A percentile compares a stretch with the other conserved stretches of the same genome.
These are phyloP conservation scores for Gynostemma pentaphyllum DNA, from an alignment of 306 rosid genomes.

Conservation along the genomic window DNA sequence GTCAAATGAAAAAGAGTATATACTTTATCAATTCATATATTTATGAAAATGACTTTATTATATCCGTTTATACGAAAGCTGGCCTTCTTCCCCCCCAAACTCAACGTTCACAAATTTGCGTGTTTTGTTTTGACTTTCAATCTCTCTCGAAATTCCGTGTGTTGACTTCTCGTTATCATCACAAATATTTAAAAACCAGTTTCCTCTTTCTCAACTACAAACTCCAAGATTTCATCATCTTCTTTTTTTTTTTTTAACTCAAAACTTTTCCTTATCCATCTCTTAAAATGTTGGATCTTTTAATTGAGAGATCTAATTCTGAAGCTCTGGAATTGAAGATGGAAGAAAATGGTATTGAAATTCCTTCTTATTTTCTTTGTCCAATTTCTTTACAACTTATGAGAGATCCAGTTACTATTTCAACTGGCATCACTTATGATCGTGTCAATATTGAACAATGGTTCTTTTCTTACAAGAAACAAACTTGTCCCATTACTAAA, in stretches of 20 bases:
- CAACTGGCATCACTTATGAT: conserved; percentile 76
- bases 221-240: background rate
- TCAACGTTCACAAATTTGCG: conserved; percentile 29
- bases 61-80: too few relatives aligned
- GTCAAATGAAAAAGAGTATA: too few relatives aligned
- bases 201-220: conserved; percentile 4
- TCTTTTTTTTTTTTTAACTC: background rate
- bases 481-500: conserved; percentile 54
- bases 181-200: background rate
- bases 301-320: too few relatives aligned
- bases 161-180: conserved; percentile 7
- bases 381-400: conserved; percentile 73
- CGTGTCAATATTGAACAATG: conserved; percentile 63
- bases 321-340: background rate
- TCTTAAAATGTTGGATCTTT: too few relatives aligned
- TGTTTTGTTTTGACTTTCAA: conserved; percentile 47
- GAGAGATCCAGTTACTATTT: conserved; percentile 71
- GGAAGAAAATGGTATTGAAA: conserved; percentile 20
- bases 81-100: background rate
- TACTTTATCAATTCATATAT: too few relatives aligned
- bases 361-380: conserved; percentile 64
- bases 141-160: background rate
- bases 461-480: conserved; percentile 42
- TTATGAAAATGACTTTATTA: too few relatives aligned
- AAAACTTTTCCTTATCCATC: background rate